Conservation (phyloP, 768 basidiomycete genomes). For the Amanita brunnescens region DNA sequence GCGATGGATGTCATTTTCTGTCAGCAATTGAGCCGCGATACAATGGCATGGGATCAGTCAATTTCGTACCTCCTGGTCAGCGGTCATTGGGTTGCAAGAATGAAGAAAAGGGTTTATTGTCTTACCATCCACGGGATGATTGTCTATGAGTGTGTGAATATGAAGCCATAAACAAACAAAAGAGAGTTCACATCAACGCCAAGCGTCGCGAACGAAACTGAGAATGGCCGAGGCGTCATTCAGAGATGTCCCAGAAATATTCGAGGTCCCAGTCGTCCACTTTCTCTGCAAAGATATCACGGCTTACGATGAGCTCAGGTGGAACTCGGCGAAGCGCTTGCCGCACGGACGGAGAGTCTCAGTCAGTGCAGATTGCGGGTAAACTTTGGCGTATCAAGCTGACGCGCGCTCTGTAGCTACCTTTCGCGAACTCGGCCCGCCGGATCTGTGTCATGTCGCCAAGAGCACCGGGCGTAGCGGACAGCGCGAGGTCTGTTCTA, state of each 20-base stretch:
- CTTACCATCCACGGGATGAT: too few relatives aligned
- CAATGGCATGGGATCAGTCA: too few relatives aligned
- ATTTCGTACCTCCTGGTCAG: too few relatives aligned
- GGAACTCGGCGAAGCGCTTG: slow-evolving; percentile 83
- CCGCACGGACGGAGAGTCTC: slow-evolving; percentile 85
- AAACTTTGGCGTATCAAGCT: slow-evolving; percentile 7
- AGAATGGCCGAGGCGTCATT: slow-evolving; percentile 64
- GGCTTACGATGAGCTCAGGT: slow-evolving; percentile 35
- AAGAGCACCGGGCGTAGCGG: slow-evolving; percentile 82
- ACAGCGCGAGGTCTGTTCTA: slow-evolving; percentile 48
- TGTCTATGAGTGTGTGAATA: too few relatives aligned
- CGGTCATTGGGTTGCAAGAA: too few relatives aligned
- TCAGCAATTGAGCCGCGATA: too few relatives aligned
- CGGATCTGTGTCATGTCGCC: slow-evolving; percentile 92
- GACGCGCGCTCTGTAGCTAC: slow-evolving; percentile 49
- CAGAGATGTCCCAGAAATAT: slow-evolving; percentile 94
- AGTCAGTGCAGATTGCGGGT: slow-evolving; percentile 41
- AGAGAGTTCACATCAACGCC: too few relatives aligned
- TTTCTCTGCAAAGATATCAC: not conserved
- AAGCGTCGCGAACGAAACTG: too few relatives aligned
- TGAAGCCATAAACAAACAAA: too few relatives aligned
- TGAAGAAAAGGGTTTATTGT: too few relatives aligned
- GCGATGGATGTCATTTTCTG: too few relatives aligned
- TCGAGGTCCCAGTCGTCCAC: slow-evolving; percentile 55
- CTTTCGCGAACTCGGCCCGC: slow-evolving; percentile 95